Evolutionary conservation across 2,329 filamentous ascomycete species (phyloP), one percentile per base, ranked within the genome.

Genomic region (Metarhizium anisopliae): DNA sequence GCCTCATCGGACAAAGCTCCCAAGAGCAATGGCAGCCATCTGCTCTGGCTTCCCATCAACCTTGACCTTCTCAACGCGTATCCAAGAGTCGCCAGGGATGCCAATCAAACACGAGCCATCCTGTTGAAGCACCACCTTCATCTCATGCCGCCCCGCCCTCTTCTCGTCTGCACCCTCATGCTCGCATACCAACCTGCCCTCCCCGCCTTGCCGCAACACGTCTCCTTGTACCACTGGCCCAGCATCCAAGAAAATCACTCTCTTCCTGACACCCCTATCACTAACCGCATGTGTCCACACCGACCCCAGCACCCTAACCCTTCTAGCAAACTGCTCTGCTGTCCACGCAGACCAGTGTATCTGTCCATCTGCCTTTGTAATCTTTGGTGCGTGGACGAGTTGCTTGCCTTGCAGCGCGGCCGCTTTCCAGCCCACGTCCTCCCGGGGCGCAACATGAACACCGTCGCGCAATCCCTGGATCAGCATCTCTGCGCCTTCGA

Each of bases 401-500:
- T 50, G 50, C 30, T 51, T 29, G 6, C 35, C 67, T 53, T 54
- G 63, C 20, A 56, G 58, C 25, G 60, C 58, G 8, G 40, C 54
- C 5, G 56, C 56, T 32, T 54, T 55, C 56, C 56, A 58, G 32
- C 66, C 66, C 7, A 69, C 65, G 11, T 73, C 68, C 40, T 67
- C 61, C n/a, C 80, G 67, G 1, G 85, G 88, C 2, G 83, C 80
- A 0, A 91, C 72, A 64, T 91, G 91, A 0, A 86, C 61, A 0
- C 83, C 77, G 1, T 77, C 70, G 11, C 78, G 75, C 32, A 97
- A 78, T 0, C 82, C 82, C 11, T 82, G 66, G 1, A 90, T 73
- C 0, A 99, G 81, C 72, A 96, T 80, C 3, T 80, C 66, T 0
- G 87, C 89, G 1, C 88, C 90, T n/a, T 78, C 67, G 0, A 76